Evolutionary conservation across 495 filamentous ascomycete species (phyloP).

Genomic region (Penicillium lividum): DNA sequence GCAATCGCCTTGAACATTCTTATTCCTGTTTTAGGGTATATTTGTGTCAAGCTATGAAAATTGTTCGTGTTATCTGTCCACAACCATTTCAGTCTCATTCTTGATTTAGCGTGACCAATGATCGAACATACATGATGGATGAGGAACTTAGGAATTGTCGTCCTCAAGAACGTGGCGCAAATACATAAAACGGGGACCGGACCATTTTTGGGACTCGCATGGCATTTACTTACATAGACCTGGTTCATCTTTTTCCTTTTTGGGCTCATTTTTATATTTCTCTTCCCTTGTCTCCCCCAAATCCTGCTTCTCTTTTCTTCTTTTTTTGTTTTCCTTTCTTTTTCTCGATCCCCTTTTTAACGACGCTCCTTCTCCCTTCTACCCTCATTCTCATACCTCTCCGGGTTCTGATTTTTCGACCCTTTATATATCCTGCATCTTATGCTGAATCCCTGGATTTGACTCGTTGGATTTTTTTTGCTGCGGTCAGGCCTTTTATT

Average conservation of each 20-base stretch:
- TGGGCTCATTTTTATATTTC: constrained; percentile 16
- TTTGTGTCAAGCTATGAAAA: constrained; percentile 26
- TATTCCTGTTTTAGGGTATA: constrained; percentile 16
- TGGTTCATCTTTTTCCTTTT: constrained; percentile 43
- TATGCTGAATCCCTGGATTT: constrained; percentile 22
- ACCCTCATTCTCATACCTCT: constrained; percentile 20
- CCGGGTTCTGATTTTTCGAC: constrained; percentile 10
- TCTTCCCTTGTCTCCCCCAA: constrained; percentile 14
- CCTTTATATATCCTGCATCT: constrained; percentile 19
- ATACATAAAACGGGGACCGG: constrained; percentile 49
- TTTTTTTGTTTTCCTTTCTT: constrained; percentile 14
- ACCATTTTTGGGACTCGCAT: constrained; percentile 49
- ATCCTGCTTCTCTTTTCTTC: constrained; percentile 10
- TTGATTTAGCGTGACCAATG: constrained; percentile 55
- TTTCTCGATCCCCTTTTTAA: constrained; percentile 16
- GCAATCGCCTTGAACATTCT: constrained; percentile 37
- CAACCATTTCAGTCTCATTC: constrained; percentile 38
- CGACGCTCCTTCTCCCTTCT: constrained; percentile 23
- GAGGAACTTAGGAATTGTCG: constrained; percentile 43
- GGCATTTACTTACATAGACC: constrained; percentile 50
- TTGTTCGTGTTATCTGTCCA: constrained; percentile 32
- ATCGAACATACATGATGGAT: constrained; percentile 52
- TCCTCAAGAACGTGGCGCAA: constrained; percentile 46
- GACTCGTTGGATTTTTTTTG: constrained; percentile 25
- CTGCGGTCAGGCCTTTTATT: constrained; percentile 30